phyloP scores from a whole-genome alignment of 108 stramenopile genomes.

The Cylindrotheca closterium region DNA sequence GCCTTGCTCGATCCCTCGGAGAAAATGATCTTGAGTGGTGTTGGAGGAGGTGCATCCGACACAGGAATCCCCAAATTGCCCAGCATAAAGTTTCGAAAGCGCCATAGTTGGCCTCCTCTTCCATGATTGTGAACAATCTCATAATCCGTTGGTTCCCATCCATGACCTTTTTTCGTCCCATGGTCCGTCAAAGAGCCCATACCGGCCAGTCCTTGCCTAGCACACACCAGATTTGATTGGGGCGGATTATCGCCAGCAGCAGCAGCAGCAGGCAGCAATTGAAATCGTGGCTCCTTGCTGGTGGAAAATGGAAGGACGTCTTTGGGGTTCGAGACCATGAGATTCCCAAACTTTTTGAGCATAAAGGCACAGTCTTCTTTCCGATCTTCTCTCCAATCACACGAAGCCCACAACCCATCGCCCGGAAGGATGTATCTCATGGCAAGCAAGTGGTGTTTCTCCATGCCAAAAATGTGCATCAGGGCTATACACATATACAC shows the following conservation, averaged over 20 bases:
- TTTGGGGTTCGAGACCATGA: conserved; percentile 32
- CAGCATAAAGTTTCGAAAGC: conserved; percentile 48
- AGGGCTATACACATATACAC: too few species aligned
- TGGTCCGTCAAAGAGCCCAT: conserved; percentile 61
- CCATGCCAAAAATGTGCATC: conserved; percentile 37
- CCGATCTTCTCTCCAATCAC: conserved; percentile 35
- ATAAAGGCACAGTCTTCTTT: conserved; percentile 26
- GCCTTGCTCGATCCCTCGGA: conserved; percentile 39
- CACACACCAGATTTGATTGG: conserved; percentile 41
- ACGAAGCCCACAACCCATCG: conserved; percentile 34
- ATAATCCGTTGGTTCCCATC: conserved; percentile 41
- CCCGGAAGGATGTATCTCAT: conserved; percentile 30
- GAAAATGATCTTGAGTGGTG: conserved; percentile 46
- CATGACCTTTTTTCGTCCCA: conserved; percentile 51
- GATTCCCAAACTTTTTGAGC: conserved; percentile 48
- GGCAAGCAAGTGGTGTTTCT: conserved; percentile 9
- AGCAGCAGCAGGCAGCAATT: not conserved
- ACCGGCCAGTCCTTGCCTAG: conserved; percentile 47
- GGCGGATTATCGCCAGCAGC: not conserved
- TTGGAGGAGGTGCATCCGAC: conserved; percentile 1
- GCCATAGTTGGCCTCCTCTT: conserved; percentile 28
- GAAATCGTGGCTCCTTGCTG: not conserved
- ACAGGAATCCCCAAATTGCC: conserved; percentile 29
- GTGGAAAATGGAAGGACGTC: conserved; percentile 12
- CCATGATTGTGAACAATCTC: conserved; percentile 34